Percentiles rank a stretch among this genome's conserved stretches.
phyloP scores from a whole-genome alignment of 495 filamentous ascomycete genomes.

The Oidiodendron maius region DNA sequence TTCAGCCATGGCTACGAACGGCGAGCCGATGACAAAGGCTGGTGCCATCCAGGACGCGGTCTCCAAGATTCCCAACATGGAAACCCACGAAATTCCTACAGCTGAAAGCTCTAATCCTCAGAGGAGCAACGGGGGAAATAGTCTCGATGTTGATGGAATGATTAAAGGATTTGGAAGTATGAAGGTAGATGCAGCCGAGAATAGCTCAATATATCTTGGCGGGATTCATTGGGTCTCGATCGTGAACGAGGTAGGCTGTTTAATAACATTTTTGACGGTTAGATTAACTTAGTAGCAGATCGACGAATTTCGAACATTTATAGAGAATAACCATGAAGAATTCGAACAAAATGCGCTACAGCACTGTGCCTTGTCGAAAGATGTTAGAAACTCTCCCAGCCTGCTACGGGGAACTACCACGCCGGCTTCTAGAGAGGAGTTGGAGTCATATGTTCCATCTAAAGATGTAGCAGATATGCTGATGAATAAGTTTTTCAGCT shows the following conservation, averaged over 20 bases:
- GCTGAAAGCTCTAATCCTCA: not conserved
- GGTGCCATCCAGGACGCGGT: too few relatives aligned
- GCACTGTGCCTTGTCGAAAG: not conserved
- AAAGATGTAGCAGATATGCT: not conserved
- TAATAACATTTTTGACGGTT: not conserved
- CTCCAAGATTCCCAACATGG: not conserved
- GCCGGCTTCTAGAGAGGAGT: not conserved
- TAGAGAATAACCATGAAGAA: not conserved
- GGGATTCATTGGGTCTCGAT: conserved; percentile 6
- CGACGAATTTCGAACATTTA: not conserved
- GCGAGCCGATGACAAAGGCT: not conserved
- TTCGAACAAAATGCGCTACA: not conserved
- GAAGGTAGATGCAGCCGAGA: not conserved
- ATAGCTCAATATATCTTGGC: conserved; percentile 2
- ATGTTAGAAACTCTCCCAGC: not conserved
- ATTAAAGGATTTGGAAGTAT: not conserved
- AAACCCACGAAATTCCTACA: too few relatives aligned
- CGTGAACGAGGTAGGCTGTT: not conserved
- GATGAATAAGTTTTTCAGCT: not conserved
- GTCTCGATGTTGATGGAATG: not conserved
- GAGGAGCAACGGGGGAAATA: not conserved
- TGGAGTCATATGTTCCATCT: not conserved
- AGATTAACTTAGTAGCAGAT: not conserved
- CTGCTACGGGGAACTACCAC: not conserved
- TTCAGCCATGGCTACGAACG: not conserved